phyloP scores from a whole-genome alignment of 2,329 filamentous ascomycete species.

The Xylaria sp. region DNA sequence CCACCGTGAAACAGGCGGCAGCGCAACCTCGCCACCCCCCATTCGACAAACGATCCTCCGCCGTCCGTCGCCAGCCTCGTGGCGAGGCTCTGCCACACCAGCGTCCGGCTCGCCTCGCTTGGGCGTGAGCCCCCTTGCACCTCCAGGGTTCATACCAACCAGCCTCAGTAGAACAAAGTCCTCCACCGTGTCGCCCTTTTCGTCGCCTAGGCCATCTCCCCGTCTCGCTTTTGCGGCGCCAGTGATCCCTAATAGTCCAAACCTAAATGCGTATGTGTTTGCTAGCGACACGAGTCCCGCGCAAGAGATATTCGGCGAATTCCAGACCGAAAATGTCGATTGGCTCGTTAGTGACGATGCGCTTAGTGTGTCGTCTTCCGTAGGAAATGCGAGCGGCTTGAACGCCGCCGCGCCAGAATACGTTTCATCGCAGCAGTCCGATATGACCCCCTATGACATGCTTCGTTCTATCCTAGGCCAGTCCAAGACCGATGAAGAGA shows the following conservation, averaged over 20 bases:
- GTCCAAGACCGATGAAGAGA: slow-evolving; percentile 89
- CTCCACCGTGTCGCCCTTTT: slow-evolving; percentile 86
- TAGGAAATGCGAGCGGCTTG: slow-evolving; percentile 73
- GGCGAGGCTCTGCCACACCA: slow-evolving; percentile 86
- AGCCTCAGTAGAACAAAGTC: slow-evolving; percentile 81
- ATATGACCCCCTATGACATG: slow-evolving; percentile 99
- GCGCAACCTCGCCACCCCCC: slow-evolving; percentile 79
- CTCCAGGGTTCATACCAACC: slow-evolving; percentile 83
- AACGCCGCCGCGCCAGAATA: slow-evolving; percentile 87
- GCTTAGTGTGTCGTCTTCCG: slow-evolving; percentile 80
- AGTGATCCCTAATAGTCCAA: slow-evolving; percentile 91
- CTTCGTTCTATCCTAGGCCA: slow-evolving; percentile 93
- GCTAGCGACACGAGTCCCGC: slow-evolving; percentile 81
- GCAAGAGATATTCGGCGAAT: slow-evolving; percentile 88
- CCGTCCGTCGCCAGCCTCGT: slow-evolving; percentile 90
- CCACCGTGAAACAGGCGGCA: slow-evolving; percentile 74
- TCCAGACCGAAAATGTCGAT: slow-evolving; percentile 93
- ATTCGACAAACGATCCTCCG: slow-evolving; percentile 90
- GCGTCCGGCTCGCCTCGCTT: slow-evolving; percentile 83
- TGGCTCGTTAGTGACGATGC: slow-evolving; percentile 94
- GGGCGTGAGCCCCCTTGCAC: slow-evolving; percentile 82
- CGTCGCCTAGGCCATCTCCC: slow-evolving; percentile 91
- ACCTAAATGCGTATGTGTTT: slow-evolving; percentile 94
- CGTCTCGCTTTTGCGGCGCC: slow-evolving; percentile 90
- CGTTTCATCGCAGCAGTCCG: slow-evolving; percentile 72